These are phyloP conservation scores for Gaeumannomyces sp. DNA, from an alignment of 2,329 filamentous ascomycete species.

Conservation along the genomic window DNA sequence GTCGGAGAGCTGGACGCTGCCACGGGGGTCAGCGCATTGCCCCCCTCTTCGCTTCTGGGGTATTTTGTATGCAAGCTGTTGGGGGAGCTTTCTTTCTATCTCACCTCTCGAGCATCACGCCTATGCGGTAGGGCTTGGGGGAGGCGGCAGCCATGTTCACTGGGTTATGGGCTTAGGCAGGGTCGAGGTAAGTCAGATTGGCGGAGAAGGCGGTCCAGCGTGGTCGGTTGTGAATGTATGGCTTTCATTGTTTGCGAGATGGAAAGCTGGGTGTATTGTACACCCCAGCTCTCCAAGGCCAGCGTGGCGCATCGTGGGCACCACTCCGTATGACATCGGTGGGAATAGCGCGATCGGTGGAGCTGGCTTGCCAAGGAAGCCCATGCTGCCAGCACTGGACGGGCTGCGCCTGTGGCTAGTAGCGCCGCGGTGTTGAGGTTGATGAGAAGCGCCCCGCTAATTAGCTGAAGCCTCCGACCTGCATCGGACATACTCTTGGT, in stretches of 20 bases:
- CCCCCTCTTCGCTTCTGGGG: not conserved
- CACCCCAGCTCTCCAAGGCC: not conserved
- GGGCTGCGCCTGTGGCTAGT: not conserved
- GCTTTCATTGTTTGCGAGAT: not conserved
- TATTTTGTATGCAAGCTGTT: not conserved
- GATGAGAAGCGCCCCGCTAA: not conserved
- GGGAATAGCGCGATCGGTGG: not conserved
- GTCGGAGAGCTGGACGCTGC: slow-evolving; percentile 32
- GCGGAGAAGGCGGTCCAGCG: not conserved
- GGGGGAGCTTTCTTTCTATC: no score
- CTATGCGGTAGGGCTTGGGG: slow-evolving; percentile 26
- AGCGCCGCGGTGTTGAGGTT: no score
- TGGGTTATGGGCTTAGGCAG: not conserved
- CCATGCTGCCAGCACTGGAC: no score
- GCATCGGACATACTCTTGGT: not conserved
- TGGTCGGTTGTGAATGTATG: not conserved
- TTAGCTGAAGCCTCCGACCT: not conserved
- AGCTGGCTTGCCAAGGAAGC: not conserved
- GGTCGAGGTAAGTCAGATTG: no score
- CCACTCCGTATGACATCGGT: not conserved
- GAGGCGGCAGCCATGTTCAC: not conserved
- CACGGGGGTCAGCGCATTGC: slow-evolving; percentile 21
- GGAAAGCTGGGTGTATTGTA: not conserved
- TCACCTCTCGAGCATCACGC: slow-evolving; percentile 17
- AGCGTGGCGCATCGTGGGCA: not conserved